phyloP scores from a whole-genome alignment of 495 filamentous ascomycete species.

The Aspergillus nidulans region DNA sequence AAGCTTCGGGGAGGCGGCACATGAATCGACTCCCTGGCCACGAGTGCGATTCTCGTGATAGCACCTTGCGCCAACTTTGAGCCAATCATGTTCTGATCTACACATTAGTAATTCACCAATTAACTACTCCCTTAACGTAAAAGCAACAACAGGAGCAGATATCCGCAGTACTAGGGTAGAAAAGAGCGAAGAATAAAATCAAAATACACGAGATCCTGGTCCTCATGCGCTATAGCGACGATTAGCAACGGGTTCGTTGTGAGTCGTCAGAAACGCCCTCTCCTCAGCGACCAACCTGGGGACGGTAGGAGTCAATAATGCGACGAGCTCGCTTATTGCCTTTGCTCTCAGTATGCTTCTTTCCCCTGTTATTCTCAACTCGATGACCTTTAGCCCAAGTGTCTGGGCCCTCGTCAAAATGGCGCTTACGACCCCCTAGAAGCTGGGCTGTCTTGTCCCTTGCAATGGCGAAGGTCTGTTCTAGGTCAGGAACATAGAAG shows the following conservation, averaged over 20 bases:
- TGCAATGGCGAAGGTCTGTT: slow-evolving; percentile 24
- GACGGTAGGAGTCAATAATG: slow-evolving; percentile 20
- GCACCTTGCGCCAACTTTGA: too few species aligned
- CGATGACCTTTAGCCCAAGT: background rate
- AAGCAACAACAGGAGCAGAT: background rate
- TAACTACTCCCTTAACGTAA: background rate
- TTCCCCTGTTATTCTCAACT: background rate
- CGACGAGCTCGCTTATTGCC: slow-evolving; percentile 3
- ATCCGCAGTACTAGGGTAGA: background rate
- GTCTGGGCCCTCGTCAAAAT: slow-evolving; percentile 27
- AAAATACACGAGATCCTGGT: background rate
- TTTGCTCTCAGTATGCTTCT: background rate
- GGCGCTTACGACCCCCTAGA: slow-evolving; percentile 40
- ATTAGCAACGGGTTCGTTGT: background rate
- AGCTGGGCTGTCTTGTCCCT: slow-evolving; percentile 33
- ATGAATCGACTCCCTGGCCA: too few species aligned
- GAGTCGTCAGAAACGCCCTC: background rate
- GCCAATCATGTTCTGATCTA: background rate
- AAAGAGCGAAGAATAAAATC: background rate
- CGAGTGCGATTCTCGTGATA: too few species aligned
- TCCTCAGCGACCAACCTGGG: background rate
- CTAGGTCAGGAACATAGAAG: slow-evolving; percentile 29
- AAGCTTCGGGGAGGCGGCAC: too few species aligned
- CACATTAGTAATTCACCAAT: background rate
- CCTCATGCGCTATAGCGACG: background rate